Evolutionary conservation across 306 rosid genomes (phyloP).

Genomic region (cucumber (Cucumis sativus)): Cucumber_9930_V3 NC_026660.2:21590501-21591000

Average conservation of each 20-base stretch:
- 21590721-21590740: background rate
- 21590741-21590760: background rate
- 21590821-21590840: slow-evolving; percentile 21
- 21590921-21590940: slow-evolving; percentile 38
- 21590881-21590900: slow-evolving; percentile 35
- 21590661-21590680: slow-evolving; percentile 32
- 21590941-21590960: slow-evolving; percentile 37
- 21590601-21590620: slow-evolving; percentile 30
- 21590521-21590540: slow-evolving; percentile 38
- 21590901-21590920: slow-evolving; percentile 41
- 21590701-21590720: background rate
- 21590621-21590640: slow-evolving; percentile 34
- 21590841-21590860: slow-evolving; percentile 22
- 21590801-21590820: slow-evolving; percentile 23
- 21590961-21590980: slow-evolving; percentile 27
- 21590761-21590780: background rate
- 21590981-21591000: slow-evolving; percentile 16
- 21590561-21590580: slow-evolving; percentile 28
- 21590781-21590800: slow-evolving; percentile 24
- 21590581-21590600: slow-evolving; percentile 28
- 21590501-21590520: slow-evolving; percentile 64
- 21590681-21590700: slow-evolving; percentile 29
- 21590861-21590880: slow-evolving; percentile 33
- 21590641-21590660: slow-evolving; percentile 33
- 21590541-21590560: slow-evolving; percentile 35